Evolutionary conservation across 139 green algal species (phyloP), one percentile per base, ranked within the genome.

Genomic region (Chlamydomonas schloesseri): DNA sequence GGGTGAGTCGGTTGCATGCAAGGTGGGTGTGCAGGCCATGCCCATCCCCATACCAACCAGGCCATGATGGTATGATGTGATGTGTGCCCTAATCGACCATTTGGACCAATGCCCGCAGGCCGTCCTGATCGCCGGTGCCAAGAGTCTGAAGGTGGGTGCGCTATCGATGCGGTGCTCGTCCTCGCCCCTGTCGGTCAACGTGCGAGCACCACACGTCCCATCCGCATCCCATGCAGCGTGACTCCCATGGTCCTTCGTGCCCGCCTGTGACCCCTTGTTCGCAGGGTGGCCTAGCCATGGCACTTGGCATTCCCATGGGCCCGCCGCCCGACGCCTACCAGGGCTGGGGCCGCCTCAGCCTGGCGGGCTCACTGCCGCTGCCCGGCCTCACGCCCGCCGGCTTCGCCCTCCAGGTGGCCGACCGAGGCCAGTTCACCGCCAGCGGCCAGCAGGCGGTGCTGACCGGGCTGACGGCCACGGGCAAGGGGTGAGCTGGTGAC

Each of bases 391-490:
- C 85, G 53, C 74, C 65, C 75, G 77, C 80, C 9, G 71, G 70
- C 29, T 10, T 84, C 20, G 34, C 53, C 26, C 70, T 81, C 77
- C 71, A 83, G 24, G 13, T 87, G 24, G 69, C 74, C 15, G 73
- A 82, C 50, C 37, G 29, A 29, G 69, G 50, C 5, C 2, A 77
- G 24, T 70, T 77, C 55, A 62, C 8, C 24, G 24, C 34, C 47
- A 9, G 11, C 13, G 67, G 68, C 6, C 64, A 83, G 64, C 42
- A 23, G 6, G 28, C 73, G 11, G 18, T 10, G 28, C 23, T 77
- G 28, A 3, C 9, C 47, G 82, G 95, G 75, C 58, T 98, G 13
- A 84, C 37, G 2, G 82, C 90, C 18, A 90, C 73, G 18, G 94
- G 94, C n/a, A 93, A 91, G 1, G 74, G 75, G 74, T 86, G 62